Evolutionary conservation across 345 rosid genomes (phyloP).

Genomic region (Viola odorata): DNA sequence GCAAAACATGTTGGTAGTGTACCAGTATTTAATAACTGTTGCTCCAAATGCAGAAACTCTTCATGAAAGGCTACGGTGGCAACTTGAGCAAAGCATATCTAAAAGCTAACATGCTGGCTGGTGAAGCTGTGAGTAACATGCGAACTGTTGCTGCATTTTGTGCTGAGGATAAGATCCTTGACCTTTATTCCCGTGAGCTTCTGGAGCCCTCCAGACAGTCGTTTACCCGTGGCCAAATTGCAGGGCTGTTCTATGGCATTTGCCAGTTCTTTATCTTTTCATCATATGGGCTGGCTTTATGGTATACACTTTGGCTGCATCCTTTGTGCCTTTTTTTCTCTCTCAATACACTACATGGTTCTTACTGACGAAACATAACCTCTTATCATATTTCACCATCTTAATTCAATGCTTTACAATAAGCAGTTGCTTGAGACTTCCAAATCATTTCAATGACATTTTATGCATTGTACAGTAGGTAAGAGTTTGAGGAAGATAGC

Average conservation of each 20-base stretch:
- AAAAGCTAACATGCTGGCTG: slow-evolving; percentile 93
- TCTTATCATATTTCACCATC: not conserved
- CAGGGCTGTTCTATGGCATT: slow-evolving; percentile 81
- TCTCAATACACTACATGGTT: not conserved
- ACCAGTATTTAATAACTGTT: not conserved
- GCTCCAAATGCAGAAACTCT: slow-evolving; percentile 58
- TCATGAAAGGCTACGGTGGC: slow-evolving; percentile 96
- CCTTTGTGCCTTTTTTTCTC: not conserved
- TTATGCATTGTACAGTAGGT: not conserved
- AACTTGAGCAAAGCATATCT: slow-evolving; percentile 89
- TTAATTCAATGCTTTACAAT: not conserved
- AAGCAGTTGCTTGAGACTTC: no score
- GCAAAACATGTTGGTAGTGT: not conserved
- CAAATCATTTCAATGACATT: not conserved
- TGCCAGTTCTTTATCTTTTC: slow-evolving; percentile 99
- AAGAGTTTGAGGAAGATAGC: slow-evolving; percentile 3
- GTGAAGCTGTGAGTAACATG: slow-evolving; percentile 89
- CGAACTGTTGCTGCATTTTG: slow-evolving; percentile 94
- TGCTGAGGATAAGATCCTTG: slow-evolving; percentile 76
- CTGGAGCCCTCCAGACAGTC: slow-evolving; percentile 72
- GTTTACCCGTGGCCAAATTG: slow-evolving; percentile 82
- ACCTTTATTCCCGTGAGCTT: slow-evolving; percentile 70
- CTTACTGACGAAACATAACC: no score
- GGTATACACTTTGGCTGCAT: slow-evolving; percentile 43
- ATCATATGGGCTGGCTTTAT: slow-evolving; percentile 87